Base-by-base conservation (phyloP, 208 protist species). In the Trypanosoma avium region DNA sequence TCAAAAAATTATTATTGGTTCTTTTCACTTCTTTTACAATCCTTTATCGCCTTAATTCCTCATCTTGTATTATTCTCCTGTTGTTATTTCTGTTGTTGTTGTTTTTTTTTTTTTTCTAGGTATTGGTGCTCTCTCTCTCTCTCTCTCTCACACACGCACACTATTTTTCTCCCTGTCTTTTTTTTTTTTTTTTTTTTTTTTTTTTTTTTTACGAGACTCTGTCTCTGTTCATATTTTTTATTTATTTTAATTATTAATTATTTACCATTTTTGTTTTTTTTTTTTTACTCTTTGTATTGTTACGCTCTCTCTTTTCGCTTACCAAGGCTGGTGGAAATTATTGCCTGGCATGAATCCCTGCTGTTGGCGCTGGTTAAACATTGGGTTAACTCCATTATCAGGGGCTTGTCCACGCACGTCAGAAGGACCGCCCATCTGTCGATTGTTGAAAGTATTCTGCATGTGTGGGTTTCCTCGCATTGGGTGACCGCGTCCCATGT, bases 401-500 rank as follows among this genome's bases (percentile, higher is more conserved):
- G 63, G 46, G 15, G 47, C 54, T 22, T 19, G 13, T 6, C 63
- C 63, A 29, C 63, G 52, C 29, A 53, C 21, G 21, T 69, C 48
- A 26, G 30, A 46, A 19, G 33, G 10, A 9, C 7, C 26, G n/a
- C 4, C 46, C 65, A 64, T 56, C 22, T 9, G 65, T 15, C 49
- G 43, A n/a, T 35, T 50, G 35, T 55, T 45, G 42, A 62, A 64
- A 24, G 45, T 56, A 27, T 21, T 33, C 9, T 33, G 35, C 65
- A 57, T 45, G 35, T 71, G 65, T 40, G 56, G 56, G n/a, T 43
- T 59, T 2, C 32, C 24, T 24, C 67, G 56, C 67, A 66, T 65
- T 21, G 22, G 30, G 21, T 61, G 54, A 35, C 65, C 65, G 27
- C 67, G 67, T 9, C 52, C 52, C 48, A 72, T 66, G 58, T 64